Percentiles rank a stretch among this genome's conserved stretches.
Conservation (phyloP, 495 filamentous ascomycete species). For the Neurospora sp. region DNA sequence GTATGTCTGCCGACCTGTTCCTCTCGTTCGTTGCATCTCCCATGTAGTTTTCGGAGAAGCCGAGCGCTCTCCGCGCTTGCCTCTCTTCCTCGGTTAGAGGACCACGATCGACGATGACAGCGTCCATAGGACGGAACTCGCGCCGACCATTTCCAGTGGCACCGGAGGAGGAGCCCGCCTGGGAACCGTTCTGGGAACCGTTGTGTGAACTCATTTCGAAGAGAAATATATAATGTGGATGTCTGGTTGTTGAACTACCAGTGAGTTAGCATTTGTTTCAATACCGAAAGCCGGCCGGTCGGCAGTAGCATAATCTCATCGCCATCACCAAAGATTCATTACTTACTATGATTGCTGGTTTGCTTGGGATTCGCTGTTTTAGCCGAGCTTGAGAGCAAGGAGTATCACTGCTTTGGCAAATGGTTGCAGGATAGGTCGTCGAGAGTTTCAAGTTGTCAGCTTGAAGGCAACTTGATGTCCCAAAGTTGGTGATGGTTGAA, state of each 20-base stretch:
- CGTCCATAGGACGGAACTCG: background rate
- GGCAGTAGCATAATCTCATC: too few relatives aligned
- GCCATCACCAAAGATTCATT: too few relatives aligned
- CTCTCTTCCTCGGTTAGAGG: background rate
- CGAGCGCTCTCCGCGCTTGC: background rate
- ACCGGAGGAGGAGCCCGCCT: background rate
- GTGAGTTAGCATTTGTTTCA: too few relatives aligned
- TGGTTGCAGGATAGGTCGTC: background rate
- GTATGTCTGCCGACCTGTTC: constrained; percentile 24
- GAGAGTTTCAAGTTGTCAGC: background rate
- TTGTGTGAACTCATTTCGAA: background rate
- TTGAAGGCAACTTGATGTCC: background rate
- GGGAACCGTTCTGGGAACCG: background rate
- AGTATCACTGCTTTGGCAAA: background rate
- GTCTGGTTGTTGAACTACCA: too few relatives aligned
- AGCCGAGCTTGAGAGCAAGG: too few relatives aligned
- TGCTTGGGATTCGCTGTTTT: too few relatives aligned
- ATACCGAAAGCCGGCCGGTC: too few relatives aligned
- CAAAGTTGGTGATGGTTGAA: background rate
- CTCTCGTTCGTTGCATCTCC: constrained; percentile 15
- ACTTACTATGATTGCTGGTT: too few relatives aligned
- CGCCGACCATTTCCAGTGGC: too few relatives aligned
- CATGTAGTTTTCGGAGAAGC: constrained; percentile 21
- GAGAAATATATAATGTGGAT: too few relatives aligned
- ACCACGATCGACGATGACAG: background rate